Evolutionary conservation across 163 green algal genomes (phyloP), one percentile per base, ranked within the genome.

Genomic region (Scenedesmus sp.): DNA sequence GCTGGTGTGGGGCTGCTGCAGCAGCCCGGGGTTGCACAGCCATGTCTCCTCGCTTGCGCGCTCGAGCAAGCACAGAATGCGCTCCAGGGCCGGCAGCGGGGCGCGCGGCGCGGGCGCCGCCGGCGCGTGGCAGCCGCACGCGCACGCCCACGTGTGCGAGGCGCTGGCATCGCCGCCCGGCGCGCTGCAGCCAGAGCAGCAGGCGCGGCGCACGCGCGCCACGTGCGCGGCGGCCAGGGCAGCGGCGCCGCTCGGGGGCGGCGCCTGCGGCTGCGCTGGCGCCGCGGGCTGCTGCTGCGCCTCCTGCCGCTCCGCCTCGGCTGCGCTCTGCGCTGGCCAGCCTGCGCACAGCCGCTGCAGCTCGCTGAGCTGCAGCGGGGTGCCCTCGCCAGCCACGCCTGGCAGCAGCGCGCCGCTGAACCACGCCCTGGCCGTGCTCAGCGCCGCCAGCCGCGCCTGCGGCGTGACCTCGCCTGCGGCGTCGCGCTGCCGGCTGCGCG

Each of bases 21-120:
- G 67, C 33, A 77, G 33, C 24, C 67, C 22, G 0, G 67, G 67
- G 57, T 77, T 77, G 51, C 67, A 77, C 67, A 77, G 51, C 67
- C 33, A 56, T n/a, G 67, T 77, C n/a, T 53, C 67, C n/a, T 77
- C 67, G 22, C 51, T 66, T 13, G 51, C 67, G 4, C 31, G 22
- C 51, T 77, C 67, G n/a, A 77, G 33, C 4, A 65, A 24, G 31
- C 31, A n/a, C 4, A 77, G 64, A 13, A 77, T 44, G 36, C 17
- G 2, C 4, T 58, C 67, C 7, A 57, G 1, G 1, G n/a, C 20
- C 5, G 67, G 67, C 51, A 65, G 51, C 66, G 36, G 45, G 18
- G 3, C n/a, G 48, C 66, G 14, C 56, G 24, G 66, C 33, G 15
- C 6, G 10, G 15, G 29, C 48, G 24, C 60, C 29, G 33, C 33